Conservation (phyloP, 352 stramenopile genomes). For the Pythium chondricola region DNA sequence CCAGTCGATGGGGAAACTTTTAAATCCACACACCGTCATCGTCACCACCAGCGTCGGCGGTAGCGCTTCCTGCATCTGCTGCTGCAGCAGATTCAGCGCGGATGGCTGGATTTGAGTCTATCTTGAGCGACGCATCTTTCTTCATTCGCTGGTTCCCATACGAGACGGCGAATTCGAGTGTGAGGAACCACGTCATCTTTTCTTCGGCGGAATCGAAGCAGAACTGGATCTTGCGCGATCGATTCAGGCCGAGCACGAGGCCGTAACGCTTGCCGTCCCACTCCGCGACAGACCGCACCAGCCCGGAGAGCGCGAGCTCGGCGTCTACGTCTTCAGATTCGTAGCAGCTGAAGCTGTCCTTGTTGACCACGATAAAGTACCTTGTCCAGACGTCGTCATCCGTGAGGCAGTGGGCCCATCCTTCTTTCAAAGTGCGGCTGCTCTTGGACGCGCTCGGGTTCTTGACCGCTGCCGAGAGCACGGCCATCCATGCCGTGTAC, state of each 20-base stretch:
- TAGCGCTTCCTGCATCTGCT: neutral
- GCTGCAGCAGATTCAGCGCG: constrained; percentile 22
- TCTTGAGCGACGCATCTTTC: constrained; percentile 51
- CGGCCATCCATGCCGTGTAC: constrained; percentile 70
- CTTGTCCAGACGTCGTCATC: constrained; percentile 69
- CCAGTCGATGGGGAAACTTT: too few species aligned
- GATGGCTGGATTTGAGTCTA: constrained; percentile 28
- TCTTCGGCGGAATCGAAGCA: constrained; percentile 77
- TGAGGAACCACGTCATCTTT: constrained; percentile 81
- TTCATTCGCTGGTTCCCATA: constrained; percentile 65
- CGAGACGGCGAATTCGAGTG: constrained; percentile 66
- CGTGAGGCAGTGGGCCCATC: constrained; percentile 68
- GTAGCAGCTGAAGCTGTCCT: constrained; percentile 77
- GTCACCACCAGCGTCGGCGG: constrained; percentile 19
- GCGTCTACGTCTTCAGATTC: constrained; percentile 63
- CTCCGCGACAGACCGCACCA: constrained; percentile 60
- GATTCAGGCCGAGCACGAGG: constrained; percentile 63
- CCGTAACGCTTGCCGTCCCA: constrained; percentile 77
- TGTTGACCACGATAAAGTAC: constrained; percentile 69
- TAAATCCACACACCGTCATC: constrained; percentile 80
- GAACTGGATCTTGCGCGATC: constrained; percentile 61
- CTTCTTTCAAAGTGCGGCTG: constrained; percentile 59
- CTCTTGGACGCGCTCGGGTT: constrained; percentile 39
- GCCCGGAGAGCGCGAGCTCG: constrained; percentile 54
- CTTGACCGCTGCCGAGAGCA: constrained; percentile 62